These are phyloP conservation scores for Entomortierella chlamydospora DNA, from an alignment of 192 early-diverging fungal species.

Conservation along the genomic window DNA sequence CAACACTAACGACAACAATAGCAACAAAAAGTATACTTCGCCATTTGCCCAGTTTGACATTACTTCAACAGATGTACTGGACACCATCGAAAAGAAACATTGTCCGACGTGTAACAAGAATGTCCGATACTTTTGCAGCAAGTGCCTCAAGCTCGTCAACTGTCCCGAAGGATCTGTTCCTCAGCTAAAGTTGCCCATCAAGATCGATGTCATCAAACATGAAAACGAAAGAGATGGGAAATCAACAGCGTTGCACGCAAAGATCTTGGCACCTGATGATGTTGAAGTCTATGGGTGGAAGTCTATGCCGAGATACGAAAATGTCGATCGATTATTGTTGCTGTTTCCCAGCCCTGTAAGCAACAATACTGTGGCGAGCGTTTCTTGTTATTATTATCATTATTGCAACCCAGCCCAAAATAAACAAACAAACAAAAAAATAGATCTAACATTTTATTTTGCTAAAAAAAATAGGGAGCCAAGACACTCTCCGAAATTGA, in stretches of 20 bases:
- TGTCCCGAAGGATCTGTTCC: conserved; percentile 64
- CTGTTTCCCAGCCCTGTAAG: conserved; percentile 89
- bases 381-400: neutral
- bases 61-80: conserved; percentile 46
- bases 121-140: conserved; percentile 79
- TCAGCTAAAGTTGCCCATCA: conserved; percentile 74
- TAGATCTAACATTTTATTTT: too few relatives aligned
- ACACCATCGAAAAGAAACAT: conserved; percentile 51
- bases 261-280: conserved; percentile 77
- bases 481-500: conserved; percentile 76
- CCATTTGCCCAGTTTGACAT: conserved; percentile 51
- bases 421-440: too few relatives aligned
- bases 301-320: conserved; percentile 63
- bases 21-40: conserved; percentile 29
- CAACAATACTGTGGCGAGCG: too few relatives aligned
- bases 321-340: conserved; percentile 77
- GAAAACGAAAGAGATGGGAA: conserved; percentile 84
- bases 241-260: conserved; percentile 89
- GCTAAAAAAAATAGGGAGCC: conserved; percentile 62
- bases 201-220: conserved; percentile 84
- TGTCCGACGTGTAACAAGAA: conserved; percentile 75
- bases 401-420: too few relatives aligned
- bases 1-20: neutral
- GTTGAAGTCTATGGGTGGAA: conserved; percentile 72
- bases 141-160: conserved; percentile 68